Percentiles rank a stretch among this genome's conserved stretches.
Evolutionary conservation across 2,329 filamentous ascomycete genomes (phyloP).

Genomic region (Trichoderma arundinaceum): DNA sequence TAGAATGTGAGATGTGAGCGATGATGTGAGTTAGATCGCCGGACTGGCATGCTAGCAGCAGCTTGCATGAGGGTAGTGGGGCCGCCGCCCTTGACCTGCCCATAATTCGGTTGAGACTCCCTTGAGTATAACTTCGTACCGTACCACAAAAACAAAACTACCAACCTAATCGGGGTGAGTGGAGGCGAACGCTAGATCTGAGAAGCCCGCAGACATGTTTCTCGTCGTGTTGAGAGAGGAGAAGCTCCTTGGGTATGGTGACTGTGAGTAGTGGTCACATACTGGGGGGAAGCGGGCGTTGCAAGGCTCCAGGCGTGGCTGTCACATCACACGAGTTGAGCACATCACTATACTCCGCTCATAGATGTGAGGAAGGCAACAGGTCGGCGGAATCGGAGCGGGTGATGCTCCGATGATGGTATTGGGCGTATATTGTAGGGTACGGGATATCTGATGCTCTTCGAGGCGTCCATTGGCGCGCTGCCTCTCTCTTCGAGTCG

Average conservation of each 20-base stretch:
- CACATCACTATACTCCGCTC: background rate
- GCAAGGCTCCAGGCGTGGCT: background rate
- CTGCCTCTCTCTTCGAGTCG: constrained; percentile 20
- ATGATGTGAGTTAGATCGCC: constrained; percentile 32
- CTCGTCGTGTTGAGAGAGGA: background rate
- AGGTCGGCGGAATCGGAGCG: background rate
- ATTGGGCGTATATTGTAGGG: background rate
- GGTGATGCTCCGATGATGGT: background rate
- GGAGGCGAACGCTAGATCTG: constrained; percentile 13
- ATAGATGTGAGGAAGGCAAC: background rate
- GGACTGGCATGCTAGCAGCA: constrained; percentile 34
- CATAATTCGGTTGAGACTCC: constrained; percentile 18
- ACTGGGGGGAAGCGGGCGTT: constrained; percentile 1
- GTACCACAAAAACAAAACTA: constrained; percentile 19
- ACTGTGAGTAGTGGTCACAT: background rate
- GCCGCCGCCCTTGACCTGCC: constrained; percentile 25
- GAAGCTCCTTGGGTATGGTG: too few species aligned
- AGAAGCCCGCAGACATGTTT: background rate
- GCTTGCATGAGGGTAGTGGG: constrained; percentile 27
- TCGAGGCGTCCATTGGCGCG: background rate
- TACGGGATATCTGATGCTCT: background rate
- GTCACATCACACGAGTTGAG: constrained; percentile 13
- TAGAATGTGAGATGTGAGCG: constrained; percentile 35
- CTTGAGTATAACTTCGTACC: constrained; percentile 11
- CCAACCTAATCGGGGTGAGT: constrained; percentile 12